Percentiles rank a stretch among this genome's conserved stretches.
Conservation (phyloP, 345 rosid genomes). For the Alliaria petiolata region DNA sequence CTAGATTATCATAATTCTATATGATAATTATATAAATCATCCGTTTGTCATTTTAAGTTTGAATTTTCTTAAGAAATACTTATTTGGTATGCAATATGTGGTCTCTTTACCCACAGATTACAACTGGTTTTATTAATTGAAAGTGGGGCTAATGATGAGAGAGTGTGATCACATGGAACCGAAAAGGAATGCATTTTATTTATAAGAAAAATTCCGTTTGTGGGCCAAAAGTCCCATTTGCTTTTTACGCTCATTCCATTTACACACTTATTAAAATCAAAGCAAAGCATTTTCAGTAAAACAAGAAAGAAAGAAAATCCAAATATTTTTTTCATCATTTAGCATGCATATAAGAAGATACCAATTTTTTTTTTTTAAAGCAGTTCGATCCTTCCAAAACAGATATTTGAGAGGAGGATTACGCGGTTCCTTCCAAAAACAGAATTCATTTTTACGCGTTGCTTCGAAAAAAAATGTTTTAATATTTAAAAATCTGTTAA, state of each 20-base stretch:
- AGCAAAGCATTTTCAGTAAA: not conserved
- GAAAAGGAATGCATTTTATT: not conserved
- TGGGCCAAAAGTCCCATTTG: not conserved
- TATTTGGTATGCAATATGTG: too few relatives aligned
- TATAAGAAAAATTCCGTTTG: not conserved
- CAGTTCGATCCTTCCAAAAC: conserved; percentile 20
- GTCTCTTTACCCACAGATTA: too few relatives aligned
- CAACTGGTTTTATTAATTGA: not conserved
- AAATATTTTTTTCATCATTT: not conserved
- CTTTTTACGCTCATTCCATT: not conserved
- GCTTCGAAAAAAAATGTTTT: not conserved
- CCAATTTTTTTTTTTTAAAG: too few relatives aligned
- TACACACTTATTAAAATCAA: not conserved
- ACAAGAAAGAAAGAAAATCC: not conserved
- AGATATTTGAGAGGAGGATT: not conserved
- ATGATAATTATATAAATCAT: not conserved
- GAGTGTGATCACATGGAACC: conserved; percentile 8
- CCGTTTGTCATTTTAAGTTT: not conserved
- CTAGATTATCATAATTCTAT: too few relatives aligned
- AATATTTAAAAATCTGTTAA: not conserved
- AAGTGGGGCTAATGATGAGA: conserved; percentile 5
- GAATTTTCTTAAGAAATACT: too few relatives aligned
- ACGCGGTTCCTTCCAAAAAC: too few relatives aligned
- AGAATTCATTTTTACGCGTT: not conserved
- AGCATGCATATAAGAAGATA: not conserved